Conservation (phyloP, 768 basidiomycete species). For the Gyrodon lividus region DNA sequence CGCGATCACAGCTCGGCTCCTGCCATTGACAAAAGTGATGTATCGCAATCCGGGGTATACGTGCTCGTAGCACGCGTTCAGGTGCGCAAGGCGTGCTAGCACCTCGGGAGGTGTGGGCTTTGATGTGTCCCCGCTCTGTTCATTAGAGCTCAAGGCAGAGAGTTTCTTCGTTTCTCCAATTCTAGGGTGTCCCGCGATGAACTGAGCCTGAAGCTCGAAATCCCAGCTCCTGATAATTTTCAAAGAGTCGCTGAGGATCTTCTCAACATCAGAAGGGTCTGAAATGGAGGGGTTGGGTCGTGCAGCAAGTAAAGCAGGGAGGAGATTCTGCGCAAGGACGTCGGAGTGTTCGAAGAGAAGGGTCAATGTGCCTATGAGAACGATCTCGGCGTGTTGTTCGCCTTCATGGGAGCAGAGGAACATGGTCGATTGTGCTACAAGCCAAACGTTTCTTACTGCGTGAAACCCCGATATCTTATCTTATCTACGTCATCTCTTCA, state of each 20-base stretch:
- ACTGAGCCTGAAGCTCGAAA: conserved; percentile 48
- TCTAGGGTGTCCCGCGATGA: conserved; percentile 84
- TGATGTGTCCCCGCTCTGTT: conserved; percentile 58
- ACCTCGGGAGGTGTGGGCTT: conserved; percentile 70
- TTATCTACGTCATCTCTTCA: neutral
- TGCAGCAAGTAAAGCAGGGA: conserved; percentile 46
- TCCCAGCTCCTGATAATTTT: conserved; percentile 54
- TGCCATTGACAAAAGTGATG: conserved; percentile 91
- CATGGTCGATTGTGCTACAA: conserved; percentile 1
- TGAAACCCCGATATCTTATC: conserved; percentile 1
- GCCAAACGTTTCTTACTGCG: no score
- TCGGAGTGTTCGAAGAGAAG: conserved; percentile 69
- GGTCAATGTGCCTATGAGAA: conserved; percentile 35
- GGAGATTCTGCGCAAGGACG: conserved; percentile 49
- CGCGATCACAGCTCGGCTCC: conserved; percentile 66
- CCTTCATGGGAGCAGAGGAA: neutral
- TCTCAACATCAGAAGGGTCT: conserved; percentile 41
- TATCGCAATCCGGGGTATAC: conserved; percentile 76
- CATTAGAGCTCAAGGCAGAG: conserved; percentile 71
- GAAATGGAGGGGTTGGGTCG: conserved; percentile 26
- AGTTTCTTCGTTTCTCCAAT: conserved; percentile 82
- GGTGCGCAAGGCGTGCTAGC: conserved; percentile 64
- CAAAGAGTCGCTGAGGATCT: conserved; percentile 57
- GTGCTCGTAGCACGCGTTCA: conserved; percentile 77
- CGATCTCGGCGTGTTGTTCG: conserved; percentile 9